Base-by-base conservation (phyloP, 331 rosid species). In the Prunus yedoensis region DNA sequence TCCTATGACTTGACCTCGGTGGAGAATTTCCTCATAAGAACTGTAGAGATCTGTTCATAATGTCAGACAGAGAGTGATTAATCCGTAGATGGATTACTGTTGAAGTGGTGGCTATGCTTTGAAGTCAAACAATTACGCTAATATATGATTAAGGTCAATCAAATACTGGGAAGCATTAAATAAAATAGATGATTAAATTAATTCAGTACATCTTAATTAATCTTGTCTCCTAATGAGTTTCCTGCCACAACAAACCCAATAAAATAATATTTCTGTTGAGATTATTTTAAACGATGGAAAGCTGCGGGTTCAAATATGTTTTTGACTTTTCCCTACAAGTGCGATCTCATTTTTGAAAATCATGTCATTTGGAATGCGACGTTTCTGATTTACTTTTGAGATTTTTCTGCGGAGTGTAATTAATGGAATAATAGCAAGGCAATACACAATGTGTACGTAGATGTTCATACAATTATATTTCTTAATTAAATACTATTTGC, bases 1-100 rank as follows among this genome's bases (percentile, higher is more conserved):
- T n/a, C 28, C 3, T 59, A 59, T 25, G 65, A 59, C 38, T 59
- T 59, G 65, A 59, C 65, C 65, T 25, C n/a, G n/a, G 65, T 59
- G 65, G 65, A 59, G 65, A 58, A 58, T 59, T 59, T 59, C 25
- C 35, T 25, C 38, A 25, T 59, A 8, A 25, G 1, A 54, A 13
- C 41, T 13, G n/a, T 13, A 5, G 41, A 59, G 41, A 59, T 27
- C 12, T 59, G 35, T 23, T 25, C 28, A 20, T 57, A 12, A 57
- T 1, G 11, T 57, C 62, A 21, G 2, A 23, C 6, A 10, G 35
- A 59, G 65, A 14, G 65, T 12, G 62, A 10, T 57, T 59, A 59
- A 59, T 28, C 11, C 25, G 14, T 12, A 4, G 27, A 25, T 25
- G 0, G 30, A 25, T 14, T 25, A 59, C 65, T 59, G 65, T 59